Percentiles rank a stretch among this genome's conserved stretches.
Conservation (phyloP, 208 protist genomes). For the Naegleria lovaniensis region DNA sequence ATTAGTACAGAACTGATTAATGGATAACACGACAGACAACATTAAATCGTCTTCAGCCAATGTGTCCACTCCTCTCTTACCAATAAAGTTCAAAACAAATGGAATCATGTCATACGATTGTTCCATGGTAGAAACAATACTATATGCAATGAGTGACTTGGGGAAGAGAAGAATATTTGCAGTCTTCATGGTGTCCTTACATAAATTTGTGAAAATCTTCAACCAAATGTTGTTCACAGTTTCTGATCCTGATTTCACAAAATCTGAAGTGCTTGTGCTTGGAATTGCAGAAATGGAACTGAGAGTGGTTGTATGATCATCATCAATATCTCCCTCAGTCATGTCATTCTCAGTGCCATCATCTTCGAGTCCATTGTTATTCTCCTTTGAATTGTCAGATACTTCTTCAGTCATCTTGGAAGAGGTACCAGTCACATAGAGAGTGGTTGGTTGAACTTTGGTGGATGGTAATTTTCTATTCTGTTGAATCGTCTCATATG, state of each 20-base stretch:
- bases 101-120: constrained; percentile 12
- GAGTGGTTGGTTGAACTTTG: not conserved
- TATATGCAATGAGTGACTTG: not conserved
- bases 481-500: not conserved
- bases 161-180: not conserved
- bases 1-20: not conserved
- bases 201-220: not conserved
- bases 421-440: not conserved
- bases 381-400: not conserved
- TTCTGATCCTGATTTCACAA: not conserved
- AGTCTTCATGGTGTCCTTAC: not conserved
- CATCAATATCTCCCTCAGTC: not conserved
- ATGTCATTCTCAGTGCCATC: not conserved
- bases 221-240: not conserved
- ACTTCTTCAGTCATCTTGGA: not conserved
- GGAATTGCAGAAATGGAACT: not conserved
- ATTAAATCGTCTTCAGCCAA: not conserved
- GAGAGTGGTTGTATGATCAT: not conserved
- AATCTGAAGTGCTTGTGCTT: not conserved
- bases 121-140: not conserved
- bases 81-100: not conserved
- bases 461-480: not conserved
- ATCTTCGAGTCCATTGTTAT: not conserved
- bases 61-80: not conserved
- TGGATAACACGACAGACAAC: not conserved